Evolutionary conservation across 2,329 filamentous ascomycete genomes (phyloP).

Genomic region (Blumeria hordei): DNA sequence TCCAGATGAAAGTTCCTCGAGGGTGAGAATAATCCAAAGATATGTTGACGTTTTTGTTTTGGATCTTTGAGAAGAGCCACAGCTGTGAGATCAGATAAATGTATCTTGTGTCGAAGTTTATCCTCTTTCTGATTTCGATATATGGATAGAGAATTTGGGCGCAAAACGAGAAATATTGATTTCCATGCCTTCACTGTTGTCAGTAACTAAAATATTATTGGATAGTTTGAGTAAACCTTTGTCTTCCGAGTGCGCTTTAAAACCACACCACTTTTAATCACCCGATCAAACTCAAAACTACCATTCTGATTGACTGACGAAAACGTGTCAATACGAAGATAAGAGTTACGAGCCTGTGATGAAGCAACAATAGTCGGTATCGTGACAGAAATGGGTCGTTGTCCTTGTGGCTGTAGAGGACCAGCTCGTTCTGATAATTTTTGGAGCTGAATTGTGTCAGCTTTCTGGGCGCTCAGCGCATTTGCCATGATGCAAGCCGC

Average conservation of each 20-base stretch:
- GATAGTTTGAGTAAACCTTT: conserved; percentile 31
- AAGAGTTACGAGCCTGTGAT: conserved; percentile 14
- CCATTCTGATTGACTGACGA: conserved; percentile 86
- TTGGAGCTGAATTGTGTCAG: conserved; percentile 8
- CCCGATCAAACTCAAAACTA: conserved; percentile 84
- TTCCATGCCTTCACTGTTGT: conserved; percentile 53
- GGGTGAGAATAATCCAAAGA: conserved; percentile 83
- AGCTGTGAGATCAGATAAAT: conserved; percentile 72
- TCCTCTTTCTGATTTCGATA: conserved; percentile 85
- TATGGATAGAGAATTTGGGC: conserved; percentile 71
- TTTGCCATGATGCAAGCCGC: conserved; percentile 6
- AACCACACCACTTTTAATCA: conserved; percentile 71
- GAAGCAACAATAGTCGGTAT: conserved; percentile 8
- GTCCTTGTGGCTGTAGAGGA: conserved; percentile 7
- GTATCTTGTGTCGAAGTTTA: conserved; percentile 70
- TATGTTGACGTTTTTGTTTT: conserved; percentile 62
- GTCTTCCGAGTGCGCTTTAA: conserved; percentile 82
- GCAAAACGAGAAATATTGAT: conserved; percentile 64
- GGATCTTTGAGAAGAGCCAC: conserved; percentile 73
- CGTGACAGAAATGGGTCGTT: conserved; percentile 4
- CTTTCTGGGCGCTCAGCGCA: conserved; percentile 5
- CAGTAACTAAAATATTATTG: neutral
- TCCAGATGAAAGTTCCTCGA: conserved; percentile 83
- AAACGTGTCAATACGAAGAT: conserved; percentile 36
- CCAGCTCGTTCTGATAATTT: conserved; percentile 8